Conservation (phyloP, 2,329 filamentous ascomycete species). For the Fusarium miscanthi region DNA sequence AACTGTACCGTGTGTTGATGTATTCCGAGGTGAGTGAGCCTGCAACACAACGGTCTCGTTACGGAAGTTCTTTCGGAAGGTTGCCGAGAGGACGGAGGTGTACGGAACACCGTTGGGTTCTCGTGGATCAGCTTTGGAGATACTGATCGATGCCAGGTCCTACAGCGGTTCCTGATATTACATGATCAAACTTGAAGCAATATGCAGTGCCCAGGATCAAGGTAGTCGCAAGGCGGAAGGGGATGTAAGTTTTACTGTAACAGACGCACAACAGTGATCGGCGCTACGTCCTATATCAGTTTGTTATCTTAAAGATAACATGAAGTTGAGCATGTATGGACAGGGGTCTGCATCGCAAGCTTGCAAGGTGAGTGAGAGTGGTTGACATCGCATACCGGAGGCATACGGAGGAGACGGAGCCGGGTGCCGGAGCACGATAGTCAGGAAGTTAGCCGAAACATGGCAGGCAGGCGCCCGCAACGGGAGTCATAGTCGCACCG, state of each 20-base stretch:
- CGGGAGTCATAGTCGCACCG: conserved; percentile 11
- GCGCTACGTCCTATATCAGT: neutral
- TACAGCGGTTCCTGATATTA: conserved; percentile 6
- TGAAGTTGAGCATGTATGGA: neutral
- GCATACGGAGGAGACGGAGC: conserved; percentile 36
- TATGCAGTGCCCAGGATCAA: conserved; percentile 13
- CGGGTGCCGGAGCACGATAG: conserved; percentile 35
- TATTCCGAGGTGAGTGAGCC: conserved; percentile 21
- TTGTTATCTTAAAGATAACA: conserved; percentile 15
- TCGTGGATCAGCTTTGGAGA: conserved; percentile 10
- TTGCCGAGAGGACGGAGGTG: conserved; percentile 45
- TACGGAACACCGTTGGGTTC: conserved; percentile 35
- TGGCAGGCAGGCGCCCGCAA: conserved; percentile 41
- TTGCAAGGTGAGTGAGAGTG: conserved; percentile 15
- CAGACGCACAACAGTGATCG: conserved; percentile 24
- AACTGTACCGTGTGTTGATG: conserved; percentile 6
- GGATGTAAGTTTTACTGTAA: conserved; percentile 1
- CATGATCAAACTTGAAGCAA: neutral
- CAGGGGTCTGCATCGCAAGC: neutral
- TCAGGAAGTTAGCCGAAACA: conserved; percentile 45
- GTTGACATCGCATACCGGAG: conserved; percentile 30
- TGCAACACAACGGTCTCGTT: conserved; percentile 18
- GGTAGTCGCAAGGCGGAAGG: conserved; percentile 6
- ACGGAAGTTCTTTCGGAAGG: conserved; percentile 39
- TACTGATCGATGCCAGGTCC: conserved; percentile 15